Percentiles rank a stretch among this genome's conserved stretches.
phyloP scores from a whole-genome alignment of 2,329 filamentous ascomycete species.

The Penicillium sp. region DNA sequence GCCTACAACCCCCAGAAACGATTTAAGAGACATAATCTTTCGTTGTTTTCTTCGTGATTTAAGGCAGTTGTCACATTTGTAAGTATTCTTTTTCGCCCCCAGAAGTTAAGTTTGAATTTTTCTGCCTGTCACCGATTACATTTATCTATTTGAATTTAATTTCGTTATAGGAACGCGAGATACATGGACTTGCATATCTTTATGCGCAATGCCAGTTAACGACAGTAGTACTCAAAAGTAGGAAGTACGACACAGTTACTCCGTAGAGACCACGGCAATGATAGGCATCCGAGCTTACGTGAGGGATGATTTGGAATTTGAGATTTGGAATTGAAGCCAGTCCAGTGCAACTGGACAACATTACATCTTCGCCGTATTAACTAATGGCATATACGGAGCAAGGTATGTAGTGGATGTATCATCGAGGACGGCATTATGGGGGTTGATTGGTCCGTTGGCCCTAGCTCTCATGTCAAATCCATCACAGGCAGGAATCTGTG shows the following conservation, averaged over 20 bases:
- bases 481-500: constrained; percentile 11
- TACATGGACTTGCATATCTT: neutral
- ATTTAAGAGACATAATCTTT: too few species aligned
- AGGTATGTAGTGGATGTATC: constrained; percentile 1
- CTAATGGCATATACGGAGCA: neutral
- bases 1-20: too few species aligned
- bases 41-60: too few species aligned
- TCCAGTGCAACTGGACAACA: neutral
- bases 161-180: neutral
- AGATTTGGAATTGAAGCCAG: neutral
- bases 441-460: constrained; percentile 10
- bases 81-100: too few species aligned
- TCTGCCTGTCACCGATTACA: too few species aligned
- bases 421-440: neutral
- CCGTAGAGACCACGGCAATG: neutral
- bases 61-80: too few species aligned
- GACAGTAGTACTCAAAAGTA: neutral
- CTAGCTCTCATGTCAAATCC: constrained; percentile 1
- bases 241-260: neutral
- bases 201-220: neutral
- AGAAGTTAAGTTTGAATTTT: too few species aligned
- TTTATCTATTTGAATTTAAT: too few species aligned
- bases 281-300: neutral
- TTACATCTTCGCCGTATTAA: neutral
- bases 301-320: constrained; percentile 1